Conservation (phyloP, 345 rosid genomes). For the Eucalyptus decipiens region DNA sequence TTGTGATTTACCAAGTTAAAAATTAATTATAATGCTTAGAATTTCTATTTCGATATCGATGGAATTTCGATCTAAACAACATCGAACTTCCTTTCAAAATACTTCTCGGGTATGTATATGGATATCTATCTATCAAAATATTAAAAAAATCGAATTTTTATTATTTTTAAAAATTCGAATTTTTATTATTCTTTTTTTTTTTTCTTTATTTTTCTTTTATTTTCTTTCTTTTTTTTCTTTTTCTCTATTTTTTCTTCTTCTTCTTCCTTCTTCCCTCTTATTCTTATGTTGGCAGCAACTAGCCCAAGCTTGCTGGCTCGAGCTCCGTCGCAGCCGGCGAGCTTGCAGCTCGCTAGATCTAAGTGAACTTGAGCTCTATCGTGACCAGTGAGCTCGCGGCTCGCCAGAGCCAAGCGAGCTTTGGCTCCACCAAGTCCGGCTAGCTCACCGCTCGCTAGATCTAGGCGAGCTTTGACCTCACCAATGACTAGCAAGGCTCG, state of each 20-base stretch:
- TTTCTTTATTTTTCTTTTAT: no score
- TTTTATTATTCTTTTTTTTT: no score
- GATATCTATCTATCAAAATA: no score
- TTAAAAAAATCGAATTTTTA: no score
- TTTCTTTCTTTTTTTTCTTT: rapidly evolving
- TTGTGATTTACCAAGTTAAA: no score
- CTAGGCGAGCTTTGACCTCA: rapidly evolving
- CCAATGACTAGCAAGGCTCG: rapidly evolving
- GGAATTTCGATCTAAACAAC: no score
- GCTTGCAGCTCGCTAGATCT: rapidly evolving
- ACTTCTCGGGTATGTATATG: rapidly evolving
- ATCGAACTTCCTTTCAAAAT: rapidly evolving
- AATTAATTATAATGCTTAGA: no score
- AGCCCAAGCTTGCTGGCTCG: rapidly evolving
- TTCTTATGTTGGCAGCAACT: rapidly evolving
- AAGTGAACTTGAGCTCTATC: rapidly evolving
- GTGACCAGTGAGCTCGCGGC: rapidly evolving
- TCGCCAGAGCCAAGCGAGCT: no score
- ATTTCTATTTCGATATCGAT: rapidly evolving
- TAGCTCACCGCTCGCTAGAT: rapidly evolving
- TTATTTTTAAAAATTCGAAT: no score
- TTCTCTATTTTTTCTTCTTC: rapidly evolving
- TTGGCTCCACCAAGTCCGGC: no score
- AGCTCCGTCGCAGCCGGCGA: rapidly evolving
- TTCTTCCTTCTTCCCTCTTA: no score